A percentile compares a stretch with the other conserved stretches of the same genome.
phyloP scores from a whole-genome alignment of 306 rosid genomes.

The Vigna radiata region DNA sequence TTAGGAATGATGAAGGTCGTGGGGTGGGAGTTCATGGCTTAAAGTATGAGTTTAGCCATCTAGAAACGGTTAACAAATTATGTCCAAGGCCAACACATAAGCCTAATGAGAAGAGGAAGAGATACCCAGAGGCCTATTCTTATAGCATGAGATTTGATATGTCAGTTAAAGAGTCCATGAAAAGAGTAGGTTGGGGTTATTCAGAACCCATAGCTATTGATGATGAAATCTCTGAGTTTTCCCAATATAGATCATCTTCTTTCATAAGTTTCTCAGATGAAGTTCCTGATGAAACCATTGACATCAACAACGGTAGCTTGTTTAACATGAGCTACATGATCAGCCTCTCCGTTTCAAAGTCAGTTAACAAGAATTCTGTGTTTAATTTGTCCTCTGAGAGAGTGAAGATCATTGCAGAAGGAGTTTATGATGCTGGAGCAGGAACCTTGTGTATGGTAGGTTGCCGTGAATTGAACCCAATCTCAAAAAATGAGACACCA shows the following conservation, averaged over 20 bases:
- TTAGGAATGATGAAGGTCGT: constrained; percentile 14
- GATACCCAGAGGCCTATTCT: constrained; percentile 44
- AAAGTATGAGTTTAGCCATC: constrained; percentile 58
- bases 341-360: not conserved
- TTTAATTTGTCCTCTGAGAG: constrained; percentile 14
- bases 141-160: constrained; percentile 54
- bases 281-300: not conserved
- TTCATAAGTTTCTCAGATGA: not conserved
- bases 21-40: not conserved
- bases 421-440: constrained; percentile 60
- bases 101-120: constrained; percentile 18
- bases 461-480: constrained; percentile 51
- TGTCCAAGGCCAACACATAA: constrained; percentile 48
- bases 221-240: constrained; percentile 6
- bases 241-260: not conserved
- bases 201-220: constrained; percentile 55
- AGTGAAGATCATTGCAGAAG: constrained; percentile 60
- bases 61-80: constrained; percentile 44
- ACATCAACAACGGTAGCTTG: constrained; percentile 22
- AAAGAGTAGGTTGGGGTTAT: constrained; percentile 40
- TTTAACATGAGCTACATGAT: constrained; percentile 52
- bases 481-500: not conserved
- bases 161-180: constrained; percentile 34
- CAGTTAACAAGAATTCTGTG: constrained; percentile 2
- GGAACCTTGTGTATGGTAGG: constrained; percentile 82